Evolutionary conservation across 2,329 filamentous ascomycete genomes (phyloP).

Genomic region (Colletotrichum sp.): DNA sequence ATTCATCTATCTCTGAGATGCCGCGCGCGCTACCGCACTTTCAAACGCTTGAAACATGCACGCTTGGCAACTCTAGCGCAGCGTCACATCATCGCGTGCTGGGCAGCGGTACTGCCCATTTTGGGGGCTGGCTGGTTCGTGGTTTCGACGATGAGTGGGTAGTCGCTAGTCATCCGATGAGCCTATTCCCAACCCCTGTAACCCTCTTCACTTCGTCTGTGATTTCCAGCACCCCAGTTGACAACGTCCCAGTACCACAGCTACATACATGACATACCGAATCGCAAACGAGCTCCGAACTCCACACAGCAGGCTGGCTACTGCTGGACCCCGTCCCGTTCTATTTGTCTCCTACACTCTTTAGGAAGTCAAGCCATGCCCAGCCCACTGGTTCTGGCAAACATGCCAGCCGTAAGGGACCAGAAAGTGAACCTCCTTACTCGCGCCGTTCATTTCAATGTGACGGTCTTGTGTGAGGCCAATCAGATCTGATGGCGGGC

Average conservation of each 20-base stretch:
- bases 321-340: not conserved
- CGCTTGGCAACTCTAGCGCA: not conserved
- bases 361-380: not conserved
- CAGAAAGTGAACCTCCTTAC: not conserved
- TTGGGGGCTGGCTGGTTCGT: not conserved
- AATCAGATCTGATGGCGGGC: not conserved
- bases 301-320: not conserved
- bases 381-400: not conserved
- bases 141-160: not conserved
- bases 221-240: not conserved
- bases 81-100: not conserved
- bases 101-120: not conserved
- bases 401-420: not conserved
- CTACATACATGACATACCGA: not conserved
- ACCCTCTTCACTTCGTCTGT: not conserved
- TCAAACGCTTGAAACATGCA: not conserved
- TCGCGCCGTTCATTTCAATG: not conserved
- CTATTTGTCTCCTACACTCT: not conserved
- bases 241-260: not conserved
- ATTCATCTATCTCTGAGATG: constrained; percentile 2
- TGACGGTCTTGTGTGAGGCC: not conserved
- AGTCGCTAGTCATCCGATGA: constrained; percentile 2
- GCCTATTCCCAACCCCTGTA: constrained; percentile 14
- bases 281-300: not conserved
- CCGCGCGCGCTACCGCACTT: not conserved